phyloP scores from a whole-genome alignment of 768 basidiomycete species.

The Psilocybe subaeruginosa region DNA sequence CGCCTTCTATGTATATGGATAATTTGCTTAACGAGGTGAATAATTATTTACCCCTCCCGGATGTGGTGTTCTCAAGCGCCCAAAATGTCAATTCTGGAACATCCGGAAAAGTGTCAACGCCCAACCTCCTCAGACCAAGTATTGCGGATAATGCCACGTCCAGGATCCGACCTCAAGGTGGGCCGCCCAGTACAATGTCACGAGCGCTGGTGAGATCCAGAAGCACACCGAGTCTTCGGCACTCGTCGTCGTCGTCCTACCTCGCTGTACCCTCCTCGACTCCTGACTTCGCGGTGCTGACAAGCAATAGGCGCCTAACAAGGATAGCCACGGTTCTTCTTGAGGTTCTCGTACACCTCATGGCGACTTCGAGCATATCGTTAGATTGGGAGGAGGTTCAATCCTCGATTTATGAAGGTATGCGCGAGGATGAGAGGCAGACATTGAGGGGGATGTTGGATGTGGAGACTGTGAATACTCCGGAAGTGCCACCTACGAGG shows the following conservation, averaged over 20 bases:
- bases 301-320: not conserved
- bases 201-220: constrained; percentile 2
- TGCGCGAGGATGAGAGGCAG: not conserved
- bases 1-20: too few relatives aligned
- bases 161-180: too few relatives aligned
- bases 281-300: not conserved
- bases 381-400: not conserved
- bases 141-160: too few relatives aligned
- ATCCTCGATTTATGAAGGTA: not conserved
- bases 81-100: too few relatives aligned
- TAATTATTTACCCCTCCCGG: too few relatives aligned
- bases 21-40: too few relatives aligned
- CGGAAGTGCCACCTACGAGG: too few relatives aligned
- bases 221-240: constrained; percentile 1
- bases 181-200: not conserved
- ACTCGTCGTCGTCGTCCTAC: not conserved
- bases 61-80: too few relatives aligned
- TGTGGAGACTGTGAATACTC: too few relatives aligned
- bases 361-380: not conserved
- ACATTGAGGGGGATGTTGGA: not conserved
- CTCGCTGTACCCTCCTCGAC: not conserved
- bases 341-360: not conserved
- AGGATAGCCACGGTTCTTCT: not conserved
- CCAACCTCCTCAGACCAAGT: too few relatives aligned
- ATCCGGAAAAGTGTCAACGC: too few relatives aligned